phyloP scores from a whole-genome alignment of 768 basidiomycete genomes.

The Boletus tylopilopsis region DNA sequence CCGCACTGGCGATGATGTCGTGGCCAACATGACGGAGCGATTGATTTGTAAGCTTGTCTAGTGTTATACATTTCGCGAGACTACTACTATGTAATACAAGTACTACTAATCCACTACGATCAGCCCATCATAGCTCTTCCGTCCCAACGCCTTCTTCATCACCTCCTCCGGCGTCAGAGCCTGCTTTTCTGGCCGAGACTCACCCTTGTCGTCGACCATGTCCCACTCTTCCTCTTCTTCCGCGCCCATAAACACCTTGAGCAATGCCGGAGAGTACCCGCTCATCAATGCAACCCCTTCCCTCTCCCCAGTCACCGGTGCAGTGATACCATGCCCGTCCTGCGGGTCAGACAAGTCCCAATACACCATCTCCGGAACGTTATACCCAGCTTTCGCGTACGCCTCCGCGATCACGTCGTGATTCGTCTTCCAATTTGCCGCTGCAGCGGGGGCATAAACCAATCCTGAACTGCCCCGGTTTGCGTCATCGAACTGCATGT shows the following conservation, averaged over 20 bases:
- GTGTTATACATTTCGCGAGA: too few relatives aligned
- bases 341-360: constrained; percentile 51
- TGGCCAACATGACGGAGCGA: constrained; percentile 6
- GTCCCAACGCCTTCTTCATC: constrained; percentile 47
- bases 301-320: constrained; percentile 48
- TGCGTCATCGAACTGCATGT: constrained; percentile 69
- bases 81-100: too few relatives aligned
- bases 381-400: constrained; percentile 61
- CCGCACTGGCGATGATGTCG: constrained; percentile 8
- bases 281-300: constrained; percentile 67
- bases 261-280: constrained; percentile 64
- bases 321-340: constrained; percentile 25
- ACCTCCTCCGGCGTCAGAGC: constrained; percentile 40
- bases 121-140: constrained; percentile 52
- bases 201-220: constrained; percentile 31
- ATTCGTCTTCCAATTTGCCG: constrained; percentile 53
- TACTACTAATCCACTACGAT: constrained; percentile 13
- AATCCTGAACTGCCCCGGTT: too few relatives aligned
- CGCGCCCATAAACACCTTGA: constrained; percentile 71
- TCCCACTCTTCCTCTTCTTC: constrained; percentile 37
- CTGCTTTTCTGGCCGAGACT: constrained; percentile 24
- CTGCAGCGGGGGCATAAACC: background rate
- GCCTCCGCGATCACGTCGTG: constrained; percentile 52
- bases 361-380: constrained; percentile 69
- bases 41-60: too few relatives aligned